Base-by-base conservation (phyloP, 2,329 filamentous ascomycete species). In the Cladosporium sp. region DNA sequence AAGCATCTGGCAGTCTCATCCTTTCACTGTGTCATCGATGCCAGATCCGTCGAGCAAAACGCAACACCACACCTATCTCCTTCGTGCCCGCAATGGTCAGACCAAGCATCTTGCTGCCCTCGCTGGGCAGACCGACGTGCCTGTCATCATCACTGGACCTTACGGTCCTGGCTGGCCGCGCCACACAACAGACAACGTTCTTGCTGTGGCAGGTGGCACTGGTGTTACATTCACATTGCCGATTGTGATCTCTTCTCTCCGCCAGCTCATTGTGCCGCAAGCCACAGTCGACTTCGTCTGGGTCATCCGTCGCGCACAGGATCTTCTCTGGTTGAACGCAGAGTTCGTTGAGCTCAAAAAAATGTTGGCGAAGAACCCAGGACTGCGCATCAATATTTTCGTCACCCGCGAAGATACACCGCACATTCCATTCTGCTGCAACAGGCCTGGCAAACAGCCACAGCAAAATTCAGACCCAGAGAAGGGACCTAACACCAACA, bases 1-100 rank as follows among this genome's bases (percentile, higher is more conserved):
- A 34, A 86, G 80, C 65, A 80, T 90, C 65, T 89, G 86, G 85
- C 87, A 90, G 71, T 85, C 84, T 0, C 88, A 90, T 66, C 88
- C 88, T 0, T 88, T 90, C 67, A 89, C 86, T 0, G 84, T 85
- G 0, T 75, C 85, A 8, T 85, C 80, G 56, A 69, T 82, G 0
- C 85, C 55, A 72, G 55, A 58, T 6, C 4, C 28, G 1, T 19
- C 38, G 6, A 52, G 28, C 55, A 77, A 73, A 12, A 59, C 52
- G 12, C 67, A 73, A 22, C 64, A 67, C 38, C 73, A 74, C 51
- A 70, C 66, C 12, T 75, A 76, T 52, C 60, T 75, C 52, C 61
- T 76, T 19, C 69, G 73, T 25, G 72, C 68, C 8, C 68, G 71
- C 22, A 65, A 67, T 5, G 86, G 86, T 11, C 84, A 87, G 70